Evolutionary conservation across 2,329 filamentous ascomycete species (phyloP), one percentile per base, ranked within the genome.

Genomic region (Leptoxyphium fumago): DNA sequence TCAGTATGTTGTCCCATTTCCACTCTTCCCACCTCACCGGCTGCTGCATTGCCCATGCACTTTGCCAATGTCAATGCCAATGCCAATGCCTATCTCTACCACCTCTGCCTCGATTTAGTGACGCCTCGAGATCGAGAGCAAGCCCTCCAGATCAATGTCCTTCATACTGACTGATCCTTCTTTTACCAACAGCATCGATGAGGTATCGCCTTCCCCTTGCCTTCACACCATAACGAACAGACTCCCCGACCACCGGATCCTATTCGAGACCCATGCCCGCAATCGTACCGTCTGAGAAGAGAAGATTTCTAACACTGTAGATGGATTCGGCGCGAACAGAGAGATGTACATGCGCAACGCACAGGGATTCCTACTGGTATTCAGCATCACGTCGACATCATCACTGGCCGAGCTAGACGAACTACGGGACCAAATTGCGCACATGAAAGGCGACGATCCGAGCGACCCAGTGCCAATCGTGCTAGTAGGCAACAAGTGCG

Each of bases 281-380:
- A 26, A 26, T 4, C 21, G 4, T 4, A 26, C 3, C 3, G 21
- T 26, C 21, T 26, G 3, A 4, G 21, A 26, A 26, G 21, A 26
- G 21, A 7, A 26, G 21, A 26, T 26, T 26, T 26, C 21, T 26
- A 26, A 26, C 21, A 26, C 21, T 4, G 7, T 26, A 26, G 21
- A 7, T 26, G 21, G 21, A 44, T 28, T 38, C 2, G n/a, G 4
- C 21, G 21, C 7, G 15, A 36, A 43, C 40, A 75, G 84, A 59
- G 84, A 91, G 60, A 71, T 89, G 39, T 91, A 94, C 69, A 93
- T 94, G 84, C 91, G 91, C 61, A 84, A 86, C 34, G 86, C 86
- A 44, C 85, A 94, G 65, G 86, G 87, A 0, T 94, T 94, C 61
- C 75, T 94, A 44, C 74, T 94, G 32, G 87, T 94, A 46, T 94